phyloP scores from a whole-genome alignment of 2,329 filamentous ascomycete genomes.

The Xylariaceae sp. region DNA sequence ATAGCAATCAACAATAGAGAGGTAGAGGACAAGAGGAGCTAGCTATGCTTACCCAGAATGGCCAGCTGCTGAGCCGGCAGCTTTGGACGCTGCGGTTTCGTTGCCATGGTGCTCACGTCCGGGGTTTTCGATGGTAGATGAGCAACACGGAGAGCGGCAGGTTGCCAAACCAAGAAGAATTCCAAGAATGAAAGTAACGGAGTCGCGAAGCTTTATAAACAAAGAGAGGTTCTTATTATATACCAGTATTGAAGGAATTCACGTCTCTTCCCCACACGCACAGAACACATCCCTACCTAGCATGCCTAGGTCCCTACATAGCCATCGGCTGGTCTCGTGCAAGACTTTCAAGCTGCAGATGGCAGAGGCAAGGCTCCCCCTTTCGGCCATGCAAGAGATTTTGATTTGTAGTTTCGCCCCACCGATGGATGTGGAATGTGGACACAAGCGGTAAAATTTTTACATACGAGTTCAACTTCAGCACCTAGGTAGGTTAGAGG shows the following conservation, averaged over 20 bases:
- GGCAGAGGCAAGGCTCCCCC: slow-evolving; percentile 19
- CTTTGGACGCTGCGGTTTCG: slow-evolving; percentile 54
- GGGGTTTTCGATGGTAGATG: not conserved
- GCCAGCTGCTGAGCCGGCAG: slow-evolving; percentile 78
- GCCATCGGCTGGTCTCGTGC: too few species aligned
- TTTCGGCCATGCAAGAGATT: not conserved
- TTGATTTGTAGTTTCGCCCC: slow-evolving; percentile 16
- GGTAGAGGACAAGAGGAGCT: slow-evolving; percentile 8
- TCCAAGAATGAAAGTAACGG: too few species aligned
- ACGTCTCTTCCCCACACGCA: too few species aligned
- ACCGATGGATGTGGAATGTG: not conserved
- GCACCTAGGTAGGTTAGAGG: too few species aligned
- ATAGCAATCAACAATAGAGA: too few species aligned
- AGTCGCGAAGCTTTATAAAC: too few species aligned
- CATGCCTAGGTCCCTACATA: too few species aligned
- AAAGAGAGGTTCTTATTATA: too few species aligned
- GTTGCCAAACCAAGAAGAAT: not conserved
- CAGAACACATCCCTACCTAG: too few species aligned
- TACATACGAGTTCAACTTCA: not conserved
- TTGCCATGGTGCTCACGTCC: slow-evolving; percentile 27
- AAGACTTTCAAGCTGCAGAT: slow-evolving; percentile 2
- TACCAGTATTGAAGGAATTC: too few species aligned
- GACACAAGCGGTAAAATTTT: slow-evolving; percentile 14
- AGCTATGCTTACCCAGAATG: slow-evolving; percentile 71
- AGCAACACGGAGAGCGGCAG: not conserved